phyloP scores from a whole-genome alignment of 2,329 filamentous ascomycete species.

The Cercospora nicotianae region DNA sequence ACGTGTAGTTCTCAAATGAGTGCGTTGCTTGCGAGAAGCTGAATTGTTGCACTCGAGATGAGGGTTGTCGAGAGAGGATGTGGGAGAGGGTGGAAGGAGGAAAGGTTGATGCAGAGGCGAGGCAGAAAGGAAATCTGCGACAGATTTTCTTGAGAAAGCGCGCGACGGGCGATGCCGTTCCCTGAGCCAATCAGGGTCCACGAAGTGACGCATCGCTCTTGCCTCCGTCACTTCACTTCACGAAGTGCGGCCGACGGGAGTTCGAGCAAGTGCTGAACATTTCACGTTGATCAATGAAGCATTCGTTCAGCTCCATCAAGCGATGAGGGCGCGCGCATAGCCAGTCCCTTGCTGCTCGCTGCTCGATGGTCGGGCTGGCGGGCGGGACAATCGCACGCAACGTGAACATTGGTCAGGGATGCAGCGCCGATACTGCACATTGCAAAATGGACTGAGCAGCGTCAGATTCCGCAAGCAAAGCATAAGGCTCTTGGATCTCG shows the following conservation, averaged over 20 bases:
- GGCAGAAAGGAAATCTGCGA: slow-evolving; percentile 5
- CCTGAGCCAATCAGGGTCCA: neutral
- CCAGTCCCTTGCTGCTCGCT: neutral
- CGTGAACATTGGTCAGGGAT: neutral
- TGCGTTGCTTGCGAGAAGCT: slow-evolving; percentile 11
- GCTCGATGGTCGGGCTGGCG: too few species aligned
- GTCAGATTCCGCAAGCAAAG: too few species aligned
- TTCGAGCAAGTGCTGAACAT: neutral
- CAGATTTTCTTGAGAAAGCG: slow-evolving; percentile 1
- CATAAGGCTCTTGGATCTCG: too few species aligned
- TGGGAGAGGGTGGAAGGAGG: slow-evolving; percentile 2
- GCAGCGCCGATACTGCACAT: neutral
- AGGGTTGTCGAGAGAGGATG: neutral
- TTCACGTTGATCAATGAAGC: neutral
- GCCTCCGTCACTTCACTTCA: neutral
- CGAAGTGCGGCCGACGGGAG: neutral
- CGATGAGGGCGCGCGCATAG: neutral
- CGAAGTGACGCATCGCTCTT: neutral
- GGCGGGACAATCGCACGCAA: neutral
- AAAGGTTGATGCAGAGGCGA: slow-evolving; percentile 6
- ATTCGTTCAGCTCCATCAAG: neutral
- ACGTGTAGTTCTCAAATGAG: neutral
- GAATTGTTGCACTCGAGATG: slow-evolving; percentile 4
- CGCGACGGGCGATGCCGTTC: neutral
- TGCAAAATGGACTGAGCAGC: too few species aligned